These are phyloP conservation scores for Chaetomium tenue DNA, from an alignment of 495 filamentous ascomycete species.

Conservation along the genomic window DNA sequence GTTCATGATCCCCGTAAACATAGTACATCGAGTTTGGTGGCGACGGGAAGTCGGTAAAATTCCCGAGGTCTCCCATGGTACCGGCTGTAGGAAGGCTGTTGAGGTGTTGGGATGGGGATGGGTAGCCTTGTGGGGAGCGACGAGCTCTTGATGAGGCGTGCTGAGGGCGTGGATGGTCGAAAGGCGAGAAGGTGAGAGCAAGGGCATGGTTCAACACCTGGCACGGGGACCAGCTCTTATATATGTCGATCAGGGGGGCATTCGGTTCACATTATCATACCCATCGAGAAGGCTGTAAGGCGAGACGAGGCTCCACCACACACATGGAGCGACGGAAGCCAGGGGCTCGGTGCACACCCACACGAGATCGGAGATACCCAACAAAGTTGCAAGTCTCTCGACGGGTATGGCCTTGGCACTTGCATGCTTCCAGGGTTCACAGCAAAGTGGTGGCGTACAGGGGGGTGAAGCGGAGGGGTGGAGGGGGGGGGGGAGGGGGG, in stretches of 20 bases:
- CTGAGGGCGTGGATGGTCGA: not conserved
- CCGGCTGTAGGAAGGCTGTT: not conserved
- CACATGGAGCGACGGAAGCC: constrained; percentile 12
- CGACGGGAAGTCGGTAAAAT: constrained; percentile 36
- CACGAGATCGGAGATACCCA: constrained; percentile 1
- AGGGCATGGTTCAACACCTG: not conserved
- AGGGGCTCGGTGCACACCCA: not conserved
- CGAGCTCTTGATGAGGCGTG: not conserved
- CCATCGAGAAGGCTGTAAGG: constrained; percentile 13
- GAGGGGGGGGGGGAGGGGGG: not conserved
- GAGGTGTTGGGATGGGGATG: not conserved
- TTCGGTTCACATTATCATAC: constrained; percentile 1
- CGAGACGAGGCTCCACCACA: constrained; percentile 21
- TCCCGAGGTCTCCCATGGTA: constrained; percentile 37
- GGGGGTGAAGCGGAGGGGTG: not conserved
- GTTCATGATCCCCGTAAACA: constrained; percentile 41
- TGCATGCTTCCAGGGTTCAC: not conserved
- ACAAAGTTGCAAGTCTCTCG: constrained; percentile 1
- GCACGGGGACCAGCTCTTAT: constrained; percentile 14
- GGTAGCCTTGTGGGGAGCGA: constrained; percentile 1
- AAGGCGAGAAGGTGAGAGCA: constrained; percentile 9
- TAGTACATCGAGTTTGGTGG: constrained; percentile 39
- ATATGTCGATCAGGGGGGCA: constrained; percentile 15
- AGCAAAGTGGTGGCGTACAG: not conserved
- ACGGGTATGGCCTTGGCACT: constrained; percentile 14